These are phyloP conservation scores for Corynespora cassiicola DNA, from an alignment of 2,329 filamentous ascomycete genomes.

Conservation along the genomic window DNA sequence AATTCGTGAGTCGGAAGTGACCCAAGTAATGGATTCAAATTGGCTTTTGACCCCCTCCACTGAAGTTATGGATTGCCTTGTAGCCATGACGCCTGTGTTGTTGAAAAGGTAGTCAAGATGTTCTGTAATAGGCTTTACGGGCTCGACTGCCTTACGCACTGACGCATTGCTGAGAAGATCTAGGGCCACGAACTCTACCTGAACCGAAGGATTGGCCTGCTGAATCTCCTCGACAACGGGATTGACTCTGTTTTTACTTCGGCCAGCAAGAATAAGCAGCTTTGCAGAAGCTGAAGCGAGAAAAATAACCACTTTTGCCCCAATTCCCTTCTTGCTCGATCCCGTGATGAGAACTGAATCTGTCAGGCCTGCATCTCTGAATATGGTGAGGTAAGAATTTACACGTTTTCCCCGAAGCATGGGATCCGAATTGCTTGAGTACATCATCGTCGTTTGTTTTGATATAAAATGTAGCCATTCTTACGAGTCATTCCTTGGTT, in stretches of 20 bases:
- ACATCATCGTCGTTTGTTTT: too few species aligned
- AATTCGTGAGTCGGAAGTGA: conserved; percentile 2
- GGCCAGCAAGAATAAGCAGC: conserved; percentile 1
- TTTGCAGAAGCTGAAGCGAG: background rate
- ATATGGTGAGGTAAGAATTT: too few species aligned
- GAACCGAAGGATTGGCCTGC: background rate
- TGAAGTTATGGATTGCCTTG: conserved; percentile 1
- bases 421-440: too few species aligned
- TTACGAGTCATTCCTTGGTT: too few species aligned
- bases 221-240: background rate
- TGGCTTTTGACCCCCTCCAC: conserved; percentile 6
- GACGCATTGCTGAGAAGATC: background rate
- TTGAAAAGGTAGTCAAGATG: conserved; percentile 48
- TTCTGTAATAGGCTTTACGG: background rate
- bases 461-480: too few species aligned
- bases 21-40: conserved; percentile 2
- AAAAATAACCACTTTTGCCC: background rate
- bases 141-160: background rate
- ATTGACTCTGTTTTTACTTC: background rate
- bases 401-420: too few species aligned
- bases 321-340: background rate
- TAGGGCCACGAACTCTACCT: background rate
- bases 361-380: too few species aligned
- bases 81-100: conserved; percentile 47
- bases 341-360: conserved; percentile 3